Evolutionary conservation across 306 rosid genomes (phyloP), one percentile per base, ranked within the genome.

Genomic region (Medicago ruthenica): DNA sequence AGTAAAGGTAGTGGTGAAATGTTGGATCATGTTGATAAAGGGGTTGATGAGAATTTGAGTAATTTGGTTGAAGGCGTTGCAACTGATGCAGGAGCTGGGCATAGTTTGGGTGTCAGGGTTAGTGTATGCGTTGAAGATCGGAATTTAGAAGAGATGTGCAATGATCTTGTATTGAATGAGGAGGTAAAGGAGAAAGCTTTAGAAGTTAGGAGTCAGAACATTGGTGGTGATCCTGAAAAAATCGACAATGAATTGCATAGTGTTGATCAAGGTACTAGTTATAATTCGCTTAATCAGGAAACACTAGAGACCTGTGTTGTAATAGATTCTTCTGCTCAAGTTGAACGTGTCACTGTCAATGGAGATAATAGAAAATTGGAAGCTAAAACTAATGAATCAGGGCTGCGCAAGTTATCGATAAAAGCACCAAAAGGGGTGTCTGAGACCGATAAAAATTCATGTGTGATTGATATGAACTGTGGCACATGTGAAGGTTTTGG

Each of bases 381-480:
- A 62, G 77, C 50, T 27, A 87, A 81, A 71, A 79, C 24, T 65
- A 77, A 50, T 34, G 89, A 81, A 24, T 71, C 81, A 71, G 84
- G 78, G 47, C 76, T 84, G 67, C 72, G 70, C 70, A 82, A 80
- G 79, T 66, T 76, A 59, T 42, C 68, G 0, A 31, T 20, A 50
- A 83, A 87, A 48, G 86, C 79, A 20, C 70, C 77, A 4, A 87
- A 68, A 60, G 88, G 72, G 72, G 81, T 80, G 67, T 66, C 85
- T 79, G 87, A 81, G 61, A 75, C 68, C 36, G 91, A 83, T 82
- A 86, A 68, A 47, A 74, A 41, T 78, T 86, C 90, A 7, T 65
- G 84, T 34, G 88, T 83, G 82, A 87, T 88, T 81, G 90, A 89
- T 80, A 64, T 91, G 10, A 85, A 79, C 69, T 79, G 81, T n/a